Evolutionary conservation across 345 rosid genomes (phyloP).

Genomic region (Lumnitzera racemosa): DNA sequence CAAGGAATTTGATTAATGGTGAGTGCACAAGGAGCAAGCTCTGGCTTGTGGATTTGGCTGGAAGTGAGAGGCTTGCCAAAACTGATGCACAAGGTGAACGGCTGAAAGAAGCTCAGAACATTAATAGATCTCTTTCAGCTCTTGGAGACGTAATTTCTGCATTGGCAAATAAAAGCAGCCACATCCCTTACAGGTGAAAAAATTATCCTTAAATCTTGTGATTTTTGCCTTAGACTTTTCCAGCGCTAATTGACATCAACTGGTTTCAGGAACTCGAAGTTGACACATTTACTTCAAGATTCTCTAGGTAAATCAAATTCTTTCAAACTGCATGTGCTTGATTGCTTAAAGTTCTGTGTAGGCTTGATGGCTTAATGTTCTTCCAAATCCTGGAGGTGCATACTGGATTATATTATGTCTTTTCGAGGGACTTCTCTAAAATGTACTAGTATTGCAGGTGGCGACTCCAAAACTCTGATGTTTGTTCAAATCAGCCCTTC

Average conservation of each 20-base stretch:
- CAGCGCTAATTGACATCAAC: constrained; percentile 1
- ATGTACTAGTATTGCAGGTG: constrained; percentile 36
- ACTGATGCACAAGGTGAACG: constrained; percentile 90
- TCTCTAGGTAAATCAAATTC: constrained; percentile 60
- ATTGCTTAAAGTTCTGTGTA: too few relatives aligned
- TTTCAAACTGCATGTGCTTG: too few relatives aligned
- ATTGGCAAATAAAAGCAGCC: constrained; percentile 77
- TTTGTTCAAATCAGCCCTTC: constrained; percentile 96
- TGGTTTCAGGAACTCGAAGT: constrained; percentile 78
- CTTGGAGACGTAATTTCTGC: constrained; percentile 94
- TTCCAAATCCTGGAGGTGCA: too few relatives aligned
- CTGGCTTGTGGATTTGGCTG: constrained; percentile 98
- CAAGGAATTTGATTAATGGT: constrained; percentile 72
- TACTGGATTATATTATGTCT: too few relatives aligned
- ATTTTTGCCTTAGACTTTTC: neutral
- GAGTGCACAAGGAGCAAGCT: constrained; percentile 96
- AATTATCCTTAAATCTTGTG: neutral
- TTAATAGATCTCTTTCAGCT: constrained; percentile 88
- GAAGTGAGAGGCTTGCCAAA: constrained; percentile 93
- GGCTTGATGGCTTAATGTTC: too few relatives aligned
- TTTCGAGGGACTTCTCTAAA: too few relatives aligned
- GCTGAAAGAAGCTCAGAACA: constrained; percentile 94
- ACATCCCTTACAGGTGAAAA: constrained; percentile 80
- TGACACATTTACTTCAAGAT: constrained; percentile 95
- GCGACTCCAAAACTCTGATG: constrained; percentile 90